These are phyloP conservation scores for Lachancea fermentati DNA, from an alignment of 805 yeast species.

Conservation along the genomic window DNA sequence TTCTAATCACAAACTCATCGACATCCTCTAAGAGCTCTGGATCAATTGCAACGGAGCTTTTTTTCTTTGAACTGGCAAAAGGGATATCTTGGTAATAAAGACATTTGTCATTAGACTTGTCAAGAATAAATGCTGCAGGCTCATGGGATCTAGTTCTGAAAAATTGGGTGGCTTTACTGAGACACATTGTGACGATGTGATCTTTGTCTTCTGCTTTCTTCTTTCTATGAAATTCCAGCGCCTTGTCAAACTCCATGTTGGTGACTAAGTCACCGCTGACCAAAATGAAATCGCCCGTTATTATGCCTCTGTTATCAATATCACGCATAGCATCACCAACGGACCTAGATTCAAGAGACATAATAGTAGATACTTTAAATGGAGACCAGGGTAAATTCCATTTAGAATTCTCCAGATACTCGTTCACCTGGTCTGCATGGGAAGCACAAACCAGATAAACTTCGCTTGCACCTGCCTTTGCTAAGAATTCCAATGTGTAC, in stretches of 20 bases:
- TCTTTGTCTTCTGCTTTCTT: slow-evolving; percentile 76
- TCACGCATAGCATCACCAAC: slow-evolving; percentile 98
- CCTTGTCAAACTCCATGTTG: slow-evolving; percentile 73
- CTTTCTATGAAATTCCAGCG: slow-evolving; percentile 65
- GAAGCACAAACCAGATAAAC: slow-evolving; percentile 86
- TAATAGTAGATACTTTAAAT: slow-evolving; percentile 69
- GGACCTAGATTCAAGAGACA: slow-evolving; percentile 80
- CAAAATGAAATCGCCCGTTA: slow-evolving; percentile 82
- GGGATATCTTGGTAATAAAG: slow-evolving; percentile 79
- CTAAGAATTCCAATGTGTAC: slow-evolving; percentile 89
- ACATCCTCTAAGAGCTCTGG: slow-evolving; percentile 74
- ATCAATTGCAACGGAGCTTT: slow-evolving; percentile 58
- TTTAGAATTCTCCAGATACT: slow-evolving; percentile 67
- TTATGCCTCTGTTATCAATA: slow-evolving; percentile 82
- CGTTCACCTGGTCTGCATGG: slow-evolving; percentile 84
- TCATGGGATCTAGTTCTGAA: slow-evolving; percentile 83
- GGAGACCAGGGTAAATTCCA: slow-evolving; percentile 72
- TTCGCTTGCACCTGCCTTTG: slow-evolving; percentile 84
- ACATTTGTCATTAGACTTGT: slow-evolving; percentile 67
- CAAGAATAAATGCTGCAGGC: slow-evolving; percentile 81
- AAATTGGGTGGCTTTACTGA: slow-evolving; percentile 74
- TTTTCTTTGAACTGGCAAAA: slow-evolving; percentile 40
- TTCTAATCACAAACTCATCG: slow-evolving; percentile 73
- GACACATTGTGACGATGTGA: slow-evolving; percentile 90
- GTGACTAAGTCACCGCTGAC: slow-evolving; percentile 96